A percentile compares a stretch with the other conserved stretches of the same genome.
Conservation (phyloP, 2,329 filamentous ascomycete genomes). For the Phyllosticta citribraziliensis region DNA sequence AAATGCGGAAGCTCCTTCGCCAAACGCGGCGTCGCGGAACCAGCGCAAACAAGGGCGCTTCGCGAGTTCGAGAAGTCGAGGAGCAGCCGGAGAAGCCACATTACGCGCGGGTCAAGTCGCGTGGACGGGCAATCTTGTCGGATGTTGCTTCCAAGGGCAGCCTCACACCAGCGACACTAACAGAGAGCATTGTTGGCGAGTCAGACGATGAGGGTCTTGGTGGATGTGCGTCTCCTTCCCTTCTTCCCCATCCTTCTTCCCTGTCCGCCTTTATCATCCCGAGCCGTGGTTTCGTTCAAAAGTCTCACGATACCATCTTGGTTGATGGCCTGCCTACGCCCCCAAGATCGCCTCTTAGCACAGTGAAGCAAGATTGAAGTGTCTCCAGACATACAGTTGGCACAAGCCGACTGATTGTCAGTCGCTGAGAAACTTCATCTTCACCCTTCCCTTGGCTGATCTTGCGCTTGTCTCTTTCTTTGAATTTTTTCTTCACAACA, state of each 20-base stretch:
- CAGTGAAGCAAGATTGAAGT: conserved; percentile 3
- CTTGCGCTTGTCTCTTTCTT: neutral
- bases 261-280: neutral
- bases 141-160: conserved; percentile 32
- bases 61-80: conserved; percentile 53
- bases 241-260: conserved; percentile 1
- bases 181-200: conserved; percentile 55
- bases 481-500: neutral
- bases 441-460: neutral
- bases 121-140: conserved; percentile 62
- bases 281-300: neutral
- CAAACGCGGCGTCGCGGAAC: conserved; percentile 52
- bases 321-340: conserved; percentile 9
- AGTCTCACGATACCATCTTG: neutral
- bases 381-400: neutral
- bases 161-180: conserved; percentile 42
- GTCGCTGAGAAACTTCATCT: neutral
- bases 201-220: conserved; percentile 86
- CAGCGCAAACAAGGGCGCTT: conserved; percentile 43
- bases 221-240: conserved; percentile 56
- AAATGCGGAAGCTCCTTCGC: conserved; percentile 75
- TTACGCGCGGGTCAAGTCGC: conserved; percentile 51
- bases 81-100: conserved; percentile 25
- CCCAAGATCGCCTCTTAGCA: conserved; percentile 5
- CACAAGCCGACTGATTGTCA: neutral